These are phyloP conservation scores for Didymella lethalis DNA, from an alignment of 2,329 filamentous ascomycete species.

Conservation along the genomic window DNA sequence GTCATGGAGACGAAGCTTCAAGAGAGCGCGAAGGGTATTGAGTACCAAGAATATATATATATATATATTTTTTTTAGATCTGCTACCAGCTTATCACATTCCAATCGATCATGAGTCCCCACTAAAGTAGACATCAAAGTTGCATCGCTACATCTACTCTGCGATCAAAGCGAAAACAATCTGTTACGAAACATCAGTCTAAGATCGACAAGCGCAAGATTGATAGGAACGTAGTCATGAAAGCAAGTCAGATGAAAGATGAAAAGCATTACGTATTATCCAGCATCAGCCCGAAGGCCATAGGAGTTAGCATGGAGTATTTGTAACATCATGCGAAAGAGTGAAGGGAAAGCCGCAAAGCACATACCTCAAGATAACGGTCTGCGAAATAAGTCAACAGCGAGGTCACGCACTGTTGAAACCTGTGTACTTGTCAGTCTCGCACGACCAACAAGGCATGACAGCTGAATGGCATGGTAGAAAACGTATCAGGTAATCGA, in stretches of 20 bases:
- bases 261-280: conserved; percentile 49
- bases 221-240: conserved; percentile 1
- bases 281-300: conserved; percentile 45
- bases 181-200: conserved; percentile 12
- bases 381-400: not conserved
- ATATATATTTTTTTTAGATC: conserved; percentile 5
- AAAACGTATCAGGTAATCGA: conserved; percentile 49
- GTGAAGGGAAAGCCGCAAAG: conserved; percentile 4
- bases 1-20: conserved; percentile 11
- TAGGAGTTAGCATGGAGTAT: conserved; percentile 52
- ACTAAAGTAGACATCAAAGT: not conserved
- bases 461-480: conserved; percentile 2
- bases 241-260: conserved; percentile 50
- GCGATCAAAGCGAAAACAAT: not conserved
- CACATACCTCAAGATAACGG: conserved; percentile 22
- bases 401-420: not conserved
- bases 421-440: conserved; percentile 30
- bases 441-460: not conserved
- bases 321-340: conserved; percentile 45
- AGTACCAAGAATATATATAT: conserved; percentile 1
- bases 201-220: conserved; percentile 6
- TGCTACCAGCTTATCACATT: not conserved
- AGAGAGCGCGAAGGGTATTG: not conserved
- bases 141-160: not conserved
- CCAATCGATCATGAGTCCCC: not conserved